Conservation (phyloP, 2,329 filamentous ascomycete genomes). For the Fusarium sp. region DNA sequence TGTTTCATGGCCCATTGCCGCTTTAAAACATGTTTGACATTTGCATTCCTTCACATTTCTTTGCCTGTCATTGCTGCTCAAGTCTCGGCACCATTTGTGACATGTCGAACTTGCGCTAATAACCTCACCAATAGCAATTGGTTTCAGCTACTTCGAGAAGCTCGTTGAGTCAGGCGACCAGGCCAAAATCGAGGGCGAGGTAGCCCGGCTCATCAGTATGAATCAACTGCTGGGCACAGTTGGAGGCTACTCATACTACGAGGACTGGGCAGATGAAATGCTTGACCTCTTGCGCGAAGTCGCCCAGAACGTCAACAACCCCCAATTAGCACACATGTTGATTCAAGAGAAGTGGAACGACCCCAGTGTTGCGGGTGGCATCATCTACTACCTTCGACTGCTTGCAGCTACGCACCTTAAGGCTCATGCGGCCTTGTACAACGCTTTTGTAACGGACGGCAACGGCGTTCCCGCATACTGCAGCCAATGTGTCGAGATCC, state of each 20-base stretch:
- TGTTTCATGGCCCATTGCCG: slow-evolving; percentile 13
- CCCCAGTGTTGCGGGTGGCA: slow-evolving; percentile 73
- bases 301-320: slow-evolving; percentile 70
- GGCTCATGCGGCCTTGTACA: slow-evolving; percentile 77
- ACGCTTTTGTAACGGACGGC: slow-evolving; percentile 78
- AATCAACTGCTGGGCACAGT: slow-evolving; percentile 78
- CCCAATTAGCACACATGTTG: slow-evolving; percentile 66
- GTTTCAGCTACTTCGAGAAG: slow-evolving; percentile 93
- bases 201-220: slow-evolving; percentile 78
- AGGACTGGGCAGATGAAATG: slow-evolving; percentile 87
- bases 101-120: slow-evolving; percentile 34
- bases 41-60: slow-evolving; percentile 30
- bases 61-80: slow-evolving; percentile 26
- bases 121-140: slow-evolving; percentile 75
- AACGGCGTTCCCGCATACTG: slow-evolving; percentile 78
- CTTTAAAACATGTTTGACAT: slow-evolving; percentile 21
- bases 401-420: slow-evolving; percentile 90
- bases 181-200: slow-evolving; percentile 77
- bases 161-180: slow-evolving; percentile 78
- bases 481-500: slow-evolving; percentile 77
- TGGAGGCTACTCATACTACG: slow-evolving; percentile 79
- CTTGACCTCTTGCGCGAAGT: slow-evolving; percentile 77
- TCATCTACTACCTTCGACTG: slow-evolving; percentile 89
- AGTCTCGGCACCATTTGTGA: slow-evolving; percentile 37
- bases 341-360: slow-evolving; percentile 83